phyloP scores from a whole-genome alignment of 2,329 filamentous ascomycete genomes.

The Leptodontidium sp. region DNA sequence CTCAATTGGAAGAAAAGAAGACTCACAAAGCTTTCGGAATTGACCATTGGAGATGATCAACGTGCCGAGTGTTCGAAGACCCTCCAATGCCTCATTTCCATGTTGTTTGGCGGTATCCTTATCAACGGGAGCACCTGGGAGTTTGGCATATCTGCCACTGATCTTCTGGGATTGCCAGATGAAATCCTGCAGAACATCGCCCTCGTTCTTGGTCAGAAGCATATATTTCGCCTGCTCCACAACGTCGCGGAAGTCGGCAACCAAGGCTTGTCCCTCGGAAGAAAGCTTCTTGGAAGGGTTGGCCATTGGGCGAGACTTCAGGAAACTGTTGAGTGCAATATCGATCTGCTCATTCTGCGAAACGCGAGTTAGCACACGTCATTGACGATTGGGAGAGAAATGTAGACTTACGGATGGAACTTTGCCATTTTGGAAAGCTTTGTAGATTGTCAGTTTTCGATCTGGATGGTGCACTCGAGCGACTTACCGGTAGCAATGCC shows the following conservation, averaged over 20 bases:
- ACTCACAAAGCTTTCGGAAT: conserved; percentile 47
- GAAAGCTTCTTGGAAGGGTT: conserved; percentile 82
- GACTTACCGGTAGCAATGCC: conserved; percentile 77
- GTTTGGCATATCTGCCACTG: conserved; percentile 65
- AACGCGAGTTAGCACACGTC: conserved; percentile 9
- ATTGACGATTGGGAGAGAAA: conserved; percentile 18
- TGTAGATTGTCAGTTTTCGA: conserved; percentile 20
- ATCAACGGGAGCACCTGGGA: conserved; percentile 72
- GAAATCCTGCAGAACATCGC: conserved; percentile 94
- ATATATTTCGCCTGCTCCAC: conserved; percentile 86
- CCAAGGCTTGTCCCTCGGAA: conserved; percentile 78
- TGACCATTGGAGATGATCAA: conserved; percentile 95
- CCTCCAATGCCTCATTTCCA: conserved; percentile 82
- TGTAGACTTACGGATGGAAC: conserved; percentile 69
- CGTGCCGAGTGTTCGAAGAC: conserved; percentile 85
- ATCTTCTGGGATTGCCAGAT: conserved; percentile 91
- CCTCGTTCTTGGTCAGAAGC: conserved; percentile 91
- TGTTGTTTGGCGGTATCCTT: conserved; percentile 84
- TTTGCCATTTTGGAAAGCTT: conserved; percentile 87
- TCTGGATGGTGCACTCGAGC: not conserved
- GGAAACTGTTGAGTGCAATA: conserved; percentile 87
- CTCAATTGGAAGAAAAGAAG: not conserved
- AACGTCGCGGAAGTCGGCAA: conserved; percentile 79
- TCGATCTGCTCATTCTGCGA: conserved; percentile 77
- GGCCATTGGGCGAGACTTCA: conserved; percentile 74